Percentiles rank a stretch among this genome's conserved stretches.
phyloP scores from a whole-genome alignment of 176 grass and related monocot species.

The Paspalum notatum region DNA sequence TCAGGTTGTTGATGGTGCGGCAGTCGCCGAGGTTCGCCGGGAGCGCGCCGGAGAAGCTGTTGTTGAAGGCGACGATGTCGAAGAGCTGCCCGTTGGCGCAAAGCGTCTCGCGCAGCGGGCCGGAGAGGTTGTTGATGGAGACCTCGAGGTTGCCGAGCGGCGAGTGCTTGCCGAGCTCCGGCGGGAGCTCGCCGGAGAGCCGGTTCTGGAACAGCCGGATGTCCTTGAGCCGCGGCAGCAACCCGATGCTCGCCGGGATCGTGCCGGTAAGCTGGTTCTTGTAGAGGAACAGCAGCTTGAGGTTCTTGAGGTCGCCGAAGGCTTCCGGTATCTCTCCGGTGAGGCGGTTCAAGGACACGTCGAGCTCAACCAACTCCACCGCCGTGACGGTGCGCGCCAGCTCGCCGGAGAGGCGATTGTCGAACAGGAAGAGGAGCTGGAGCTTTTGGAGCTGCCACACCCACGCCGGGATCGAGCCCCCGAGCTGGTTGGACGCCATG shows the following conservation, averaged over 20 bases:
- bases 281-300: conserved; percentile 49
- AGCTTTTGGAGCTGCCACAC: conserved; percentile 53
- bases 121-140: conserved; percentile 55
- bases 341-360: conserved; percentile 58
- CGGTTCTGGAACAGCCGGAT: conserved; percentile 61
- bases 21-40: conserved; percentile 51
- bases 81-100: conserved; percentile 47
- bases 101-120: conserved; percentile 47
- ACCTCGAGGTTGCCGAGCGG: conserved; percentile 59
- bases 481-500: conserved; percentile 39
- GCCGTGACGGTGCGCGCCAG: conserved; percentile 37
- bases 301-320: conserved; percentile 47
- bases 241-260: conserved; percentile 62
- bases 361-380: conserved; percentile 34
- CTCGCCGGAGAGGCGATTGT: conserved; percentile 48
- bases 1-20: conserved; percentile 29
- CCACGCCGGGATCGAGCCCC: conserved; percentile 57
- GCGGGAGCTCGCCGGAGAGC: conserved; percentile 59
- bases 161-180: conserved; percentile 69
- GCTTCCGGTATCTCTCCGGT: conserved; percentile 57
- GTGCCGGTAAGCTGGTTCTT: conserved; percentile 54
- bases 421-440: conserved; percentile 1
- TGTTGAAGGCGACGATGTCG: conserved; percentile 65
- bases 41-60: conserved; percentile 57
- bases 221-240: conserved; percentile 39